These are phyloP conservation scores for Cytidiella melzeri DNA, from an alignment of 768 basidiomycete genomes.

Conservation along the genomic window DNA sequence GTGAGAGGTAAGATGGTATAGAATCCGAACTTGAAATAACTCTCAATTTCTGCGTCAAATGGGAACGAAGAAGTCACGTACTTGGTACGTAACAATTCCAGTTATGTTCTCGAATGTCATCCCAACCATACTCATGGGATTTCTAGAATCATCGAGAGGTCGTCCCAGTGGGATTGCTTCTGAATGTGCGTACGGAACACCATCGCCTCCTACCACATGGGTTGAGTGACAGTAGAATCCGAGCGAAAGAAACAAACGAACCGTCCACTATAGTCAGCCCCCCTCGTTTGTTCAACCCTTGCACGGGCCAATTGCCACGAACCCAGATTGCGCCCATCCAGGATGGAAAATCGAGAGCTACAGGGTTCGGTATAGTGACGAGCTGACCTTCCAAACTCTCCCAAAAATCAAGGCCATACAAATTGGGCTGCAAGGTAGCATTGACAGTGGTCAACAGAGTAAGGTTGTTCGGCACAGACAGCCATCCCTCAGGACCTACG, in stretches of 20 bases:
- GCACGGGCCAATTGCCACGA: slow-evolving; percentile 48
- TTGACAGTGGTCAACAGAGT: slow-evolving; percentile 40
- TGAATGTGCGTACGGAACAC: slow-evolving; percentile 51
- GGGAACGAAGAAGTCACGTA: background rate
- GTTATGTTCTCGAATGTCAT: slow-evolving; percentile 41
- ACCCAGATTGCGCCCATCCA: slow-evolving; percentile 55
- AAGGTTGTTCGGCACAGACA: slow-evolving; percentile 50
- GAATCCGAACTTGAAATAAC: slow-evolving; percentile 31
- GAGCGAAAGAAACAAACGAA: slow-evolving; percentile 1
- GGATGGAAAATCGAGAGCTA: slow-evolving; percentile 44
- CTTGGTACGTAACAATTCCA: slow-evolving; percentile 52
- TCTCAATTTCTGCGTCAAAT: background rate
- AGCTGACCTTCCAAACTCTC: slow-evolving; percentile 54
- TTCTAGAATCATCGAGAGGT: slow-evolving; percentile 47
- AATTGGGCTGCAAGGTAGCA: slow-evolving; percentile 40
- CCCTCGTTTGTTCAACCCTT: slow-evolving; percentile 49
- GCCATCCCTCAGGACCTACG: slow-evolving; percentile 45
- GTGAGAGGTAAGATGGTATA: slow-evolving; percentile 55
- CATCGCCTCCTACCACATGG: slow-evolving; percentile 24
- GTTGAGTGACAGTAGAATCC: background rate
- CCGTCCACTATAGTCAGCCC: slow-evolving; percentile 48
- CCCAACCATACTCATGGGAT: slow-evolving; percentile 45
- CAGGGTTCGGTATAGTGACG: slow-evolving; percentile 44
- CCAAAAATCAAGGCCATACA: slow-evolving; percentile 60
- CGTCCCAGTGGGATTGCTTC: slow-evolving; percentile 49